A percentile compares a stretch with the other conserved stretches of the same genome.
Conservation (phyloP, 495 filamentous ascomycete species). For the Articulospora tetracladia region DNA sequence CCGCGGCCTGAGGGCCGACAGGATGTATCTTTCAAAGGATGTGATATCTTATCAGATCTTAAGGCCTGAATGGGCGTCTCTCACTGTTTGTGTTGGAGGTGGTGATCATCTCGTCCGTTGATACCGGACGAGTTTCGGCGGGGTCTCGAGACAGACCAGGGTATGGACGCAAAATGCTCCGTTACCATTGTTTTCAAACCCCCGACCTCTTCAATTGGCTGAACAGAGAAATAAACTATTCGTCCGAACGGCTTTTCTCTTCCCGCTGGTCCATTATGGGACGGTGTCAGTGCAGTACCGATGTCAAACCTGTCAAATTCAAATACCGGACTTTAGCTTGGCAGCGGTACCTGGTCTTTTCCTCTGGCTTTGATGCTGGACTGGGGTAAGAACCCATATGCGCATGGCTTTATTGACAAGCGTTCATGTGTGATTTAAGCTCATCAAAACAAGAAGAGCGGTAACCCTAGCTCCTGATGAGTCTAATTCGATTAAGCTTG, state of each 20-base stretch:
- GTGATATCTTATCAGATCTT: not conserved
- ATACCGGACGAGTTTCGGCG: conserved; percentile 23
- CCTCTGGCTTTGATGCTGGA: not conserved
- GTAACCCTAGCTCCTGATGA: not conserved
- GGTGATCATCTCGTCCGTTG: conserved; percentile 8
- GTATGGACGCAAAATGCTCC: conserved; percentile 1
- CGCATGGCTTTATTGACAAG: not conserved
- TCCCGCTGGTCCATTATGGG: conserved; percentile 11
- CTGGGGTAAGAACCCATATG: not conserved
- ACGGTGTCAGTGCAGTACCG: conserved; percentile 15
- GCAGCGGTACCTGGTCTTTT: conserved; percentile 5
- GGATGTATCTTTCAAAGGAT: not conserved
- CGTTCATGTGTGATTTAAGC: not conserved
- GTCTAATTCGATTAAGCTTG: conserved; percentile 18
- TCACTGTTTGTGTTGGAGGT: conserved; percentile 16
- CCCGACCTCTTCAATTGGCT: not conserved
- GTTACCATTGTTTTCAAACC: not conserved
- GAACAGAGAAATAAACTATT: not conserved
- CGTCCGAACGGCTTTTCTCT: conserved; percentile 8
- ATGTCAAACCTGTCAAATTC: conserved; percentile 19
- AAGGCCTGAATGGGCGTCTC: conserved; percentile 8
- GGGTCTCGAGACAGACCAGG: conserved; percentile 19
- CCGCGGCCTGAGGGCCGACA: too few species aligned
- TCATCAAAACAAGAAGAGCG: not conserved
- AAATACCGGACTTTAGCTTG: not conserved